These are phyloP conservation scores for Fusarium sp. DNA, from an alignment of 2,329 filamentous ascomycete species.

Conservation along the genomic window DNA sequence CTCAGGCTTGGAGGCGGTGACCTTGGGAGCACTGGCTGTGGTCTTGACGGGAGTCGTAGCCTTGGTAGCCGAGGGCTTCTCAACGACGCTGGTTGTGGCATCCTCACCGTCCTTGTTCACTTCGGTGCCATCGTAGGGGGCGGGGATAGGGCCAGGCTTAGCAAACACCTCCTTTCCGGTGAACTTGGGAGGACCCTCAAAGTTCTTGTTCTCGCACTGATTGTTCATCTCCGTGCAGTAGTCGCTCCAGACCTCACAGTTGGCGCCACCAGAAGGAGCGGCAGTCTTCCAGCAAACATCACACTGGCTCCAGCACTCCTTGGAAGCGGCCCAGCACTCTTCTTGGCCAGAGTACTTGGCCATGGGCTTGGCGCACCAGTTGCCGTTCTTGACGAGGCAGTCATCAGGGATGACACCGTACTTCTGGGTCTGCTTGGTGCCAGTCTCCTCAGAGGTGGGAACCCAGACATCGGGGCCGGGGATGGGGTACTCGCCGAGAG, in stretches of 20 bases:
- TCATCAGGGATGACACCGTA: constrained; percentile 62
- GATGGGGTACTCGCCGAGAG: constrained; percentile 61
- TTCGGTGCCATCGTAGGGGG: constrained; percentile 39
- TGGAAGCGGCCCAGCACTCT: constrained; percentile 66
- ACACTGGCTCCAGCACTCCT: constrained; percentile 66
- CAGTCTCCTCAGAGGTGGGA: constrained; percentile 44
- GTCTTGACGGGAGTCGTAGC: constrained; percentile 14
- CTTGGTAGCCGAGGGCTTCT: constrained; percentile 10
- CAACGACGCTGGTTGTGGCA: constrained; percentile 11
- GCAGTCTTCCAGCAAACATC: constrained; percentile 65
- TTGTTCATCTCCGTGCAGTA: constrained; percentile 64
- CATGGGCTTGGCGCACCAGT: constrained; percentile 74
- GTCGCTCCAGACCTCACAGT: constrained; percentile 68
- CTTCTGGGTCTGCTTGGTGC: constrained; percentile 37
- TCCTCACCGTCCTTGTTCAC: constrained; percentile 24
- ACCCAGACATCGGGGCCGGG: constrained; percentile 61
- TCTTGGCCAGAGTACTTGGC: constrained; percentile 60
- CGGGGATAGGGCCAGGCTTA: constrained; percentile 48
- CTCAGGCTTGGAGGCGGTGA: constrained; percentile 12
- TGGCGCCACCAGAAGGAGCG: constrained; percentile 64
- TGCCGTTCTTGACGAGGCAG: constrained; percentile 71
- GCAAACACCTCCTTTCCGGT: constrained; percentile 48
- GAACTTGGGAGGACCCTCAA: constrained; percentile 58
- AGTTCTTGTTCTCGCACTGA: constrained; percentile 54
- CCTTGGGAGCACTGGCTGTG: constrained; percentile 16